Evolutionary conservation across 2,329 filamentous ascomycete species (phyloP), one percentile per base, ranked within the genome.

Genomic region (Botrytis byssoidea): DNA sequence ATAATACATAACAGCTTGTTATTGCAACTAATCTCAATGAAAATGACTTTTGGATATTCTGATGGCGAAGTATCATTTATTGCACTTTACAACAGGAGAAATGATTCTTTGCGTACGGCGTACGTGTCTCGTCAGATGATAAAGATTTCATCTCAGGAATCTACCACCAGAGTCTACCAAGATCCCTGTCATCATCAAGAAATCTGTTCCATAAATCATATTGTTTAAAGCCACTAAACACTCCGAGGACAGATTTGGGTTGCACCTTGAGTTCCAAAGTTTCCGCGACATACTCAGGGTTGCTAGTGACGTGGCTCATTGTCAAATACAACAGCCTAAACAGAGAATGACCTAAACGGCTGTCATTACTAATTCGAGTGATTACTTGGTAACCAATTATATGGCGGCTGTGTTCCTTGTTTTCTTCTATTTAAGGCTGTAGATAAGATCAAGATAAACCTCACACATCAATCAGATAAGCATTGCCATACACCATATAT

Each of bases 131-230:
- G 5, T 16, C 25, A n/a, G 48, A 55, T 55, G 0, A 6, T 16
- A 5, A 16, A 51, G 48, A 8, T 14, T 3, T 51, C 10, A 14
- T 6, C 25, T n/a, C 25, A n/a, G 2, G 12, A n/a, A 1, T n/a
- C 12, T n/a, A 16, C 4, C 7, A n/a, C 25, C 12, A 25, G 48
- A 55, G 4, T 8, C 16, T n/a, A 16, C 5, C 25, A n/a, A n/a
- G 48, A 55, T n/a, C 48, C 0, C 4, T 7, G 5, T n/a, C 25
- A 4, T 51, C 6, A 25, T n/a, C 48, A 51, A 14, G 48, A 51
- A n/a, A 1, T 5, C 22, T 4, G 22, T 4, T n/a, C 10, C 22
- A 14, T 2, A 5, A n/a, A 3, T n/a, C 7, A 4, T 18, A 25
- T 25, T 25, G 22, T 25, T 25, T 25, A 18, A 9, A 18, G 9